These are phyloP conservation scores for Sporothrix pseudoabietina DNA, from an alignment of 2,329 filamentous ascomycete genomes.

Conservation along the genomic window DNA sequence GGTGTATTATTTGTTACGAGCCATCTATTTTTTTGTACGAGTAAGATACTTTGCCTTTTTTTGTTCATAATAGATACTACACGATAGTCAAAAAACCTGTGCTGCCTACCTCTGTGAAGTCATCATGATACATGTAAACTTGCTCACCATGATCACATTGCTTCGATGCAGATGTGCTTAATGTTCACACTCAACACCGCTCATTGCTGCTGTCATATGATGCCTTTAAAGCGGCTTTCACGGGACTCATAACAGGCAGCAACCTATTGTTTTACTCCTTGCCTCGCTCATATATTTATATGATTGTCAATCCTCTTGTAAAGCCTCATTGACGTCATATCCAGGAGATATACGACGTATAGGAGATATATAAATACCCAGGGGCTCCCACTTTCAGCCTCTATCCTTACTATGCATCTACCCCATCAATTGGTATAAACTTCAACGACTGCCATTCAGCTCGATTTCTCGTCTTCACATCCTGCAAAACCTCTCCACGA, in stretches of 20 bases:
- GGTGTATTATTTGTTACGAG: conserved; percentile 9
- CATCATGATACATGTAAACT: background rate
- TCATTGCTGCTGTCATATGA: background rate
- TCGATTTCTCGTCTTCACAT: background rate
- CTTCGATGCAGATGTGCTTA: background rate
- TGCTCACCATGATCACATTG: background rate
- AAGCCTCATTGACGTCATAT: background rate
- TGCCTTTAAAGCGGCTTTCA: background rate
- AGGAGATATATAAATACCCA: background rate
- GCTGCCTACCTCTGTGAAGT: background rate
- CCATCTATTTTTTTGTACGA: conserved; percentile 20
- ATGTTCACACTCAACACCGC: background rate
- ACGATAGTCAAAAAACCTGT: background rate
- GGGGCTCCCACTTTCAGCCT: background rate
- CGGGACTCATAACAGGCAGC: background rate
- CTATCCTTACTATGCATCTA: no score
- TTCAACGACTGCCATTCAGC: background rate
- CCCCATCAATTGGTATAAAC: no score
- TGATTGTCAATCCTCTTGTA: background rate
- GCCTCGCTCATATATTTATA: background rate
- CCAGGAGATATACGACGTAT: background rate
- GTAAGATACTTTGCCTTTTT: conserved; percentile 1
- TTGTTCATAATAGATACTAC: background rate
- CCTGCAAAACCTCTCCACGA: background rate
- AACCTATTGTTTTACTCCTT: background rate